Percentiles rank a stretch among this genome's conserved stretches.
These are phyloP conservation scores for Chenopodium suecicum DNA, from an alignment of 148 eudicot species.

Conservation along the genomic window DNA sequence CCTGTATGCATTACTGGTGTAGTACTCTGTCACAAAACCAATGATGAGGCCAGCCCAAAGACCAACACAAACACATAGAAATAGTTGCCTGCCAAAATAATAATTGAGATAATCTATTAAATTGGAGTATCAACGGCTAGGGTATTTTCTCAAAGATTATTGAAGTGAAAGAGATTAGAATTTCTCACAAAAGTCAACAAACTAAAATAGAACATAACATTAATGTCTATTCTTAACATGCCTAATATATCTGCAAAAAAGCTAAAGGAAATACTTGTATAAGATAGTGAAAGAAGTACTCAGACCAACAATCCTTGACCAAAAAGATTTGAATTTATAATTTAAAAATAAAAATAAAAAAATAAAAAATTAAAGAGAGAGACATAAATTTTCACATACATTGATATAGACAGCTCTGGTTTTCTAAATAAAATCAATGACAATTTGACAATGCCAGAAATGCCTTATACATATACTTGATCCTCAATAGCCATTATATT, in stretches of 20 bases:
- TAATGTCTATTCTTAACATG: neutral
- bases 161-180: neutral
- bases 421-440: neutral
- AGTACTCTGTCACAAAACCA: slow-evolving; percentile 87
- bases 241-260: neutral
- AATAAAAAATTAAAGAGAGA: no score
- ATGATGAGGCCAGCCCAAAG: slow-evolving; percentile 92
- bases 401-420: neutral
- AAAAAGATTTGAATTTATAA: neutral
- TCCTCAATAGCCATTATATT: neutral
- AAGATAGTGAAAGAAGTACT: neutral
- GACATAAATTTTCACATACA: no score
- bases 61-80: slow-evolving; percentile 77
- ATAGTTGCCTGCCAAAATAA: slow-evolving; percentile 64
- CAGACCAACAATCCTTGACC: neutral
- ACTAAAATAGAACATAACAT: no score
- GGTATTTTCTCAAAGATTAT: neutral
- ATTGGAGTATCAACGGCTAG: neutral
- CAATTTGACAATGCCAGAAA: neutral
- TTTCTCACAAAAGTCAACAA: no score
- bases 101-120: neutral
- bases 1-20: slow-evolving; percentile 91
- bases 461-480: neutral
- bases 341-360: no score
- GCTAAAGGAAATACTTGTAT: neutral